Conservation (phyloP, 2,329 filamentous ascomycete species). For the Akanthomyces dipterigenus region DNA sequence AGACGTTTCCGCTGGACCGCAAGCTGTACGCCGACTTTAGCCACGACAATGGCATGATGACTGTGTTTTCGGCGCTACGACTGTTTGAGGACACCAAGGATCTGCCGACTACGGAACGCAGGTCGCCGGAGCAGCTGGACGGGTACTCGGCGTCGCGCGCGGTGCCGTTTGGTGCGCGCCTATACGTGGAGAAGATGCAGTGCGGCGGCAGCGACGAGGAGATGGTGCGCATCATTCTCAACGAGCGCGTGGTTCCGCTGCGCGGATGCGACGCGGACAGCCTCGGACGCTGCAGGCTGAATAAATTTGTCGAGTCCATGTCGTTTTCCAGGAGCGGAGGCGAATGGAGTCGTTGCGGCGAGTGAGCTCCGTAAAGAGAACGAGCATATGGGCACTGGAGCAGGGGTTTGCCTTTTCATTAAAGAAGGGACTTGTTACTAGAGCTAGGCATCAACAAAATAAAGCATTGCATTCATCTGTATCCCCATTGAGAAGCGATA, state of each 20-base stretch:
- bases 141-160: slow-evolving; percentile 73
- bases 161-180: slow-evolving; percentile 72
- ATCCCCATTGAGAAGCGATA: not conserved
- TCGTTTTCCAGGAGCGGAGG: slow-evolving; percentile 68
- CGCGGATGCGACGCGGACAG: slow-evolving; percentile 63
- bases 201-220: slow-evolving; percentile 57
- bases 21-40: slow-evolving; percentile 81
- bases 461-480: not conserved
- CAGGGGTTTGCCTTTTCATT: not conserved
- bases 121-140: slow-evolving; percentile 44
- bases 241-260: slow-evolving; percentile 73
- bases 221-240: slow-evolving; percentile 71
- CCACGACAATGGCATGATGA: slow-evolving; percentile 83
- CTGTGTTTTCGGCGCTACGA: slow-evolving; percentile 68
- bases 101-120: slow-evolving; percentile 44
- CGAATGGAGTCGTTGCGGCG: slow-evolving; percentile 55
- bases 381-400: not conserved
- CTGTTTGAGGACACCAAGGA: slow-evolving; percentile 62
- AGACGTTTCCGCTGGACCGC: slow-evolving; percentile 66
- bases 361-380: not conserved
- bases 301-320: slow-evolving; percentile 66
- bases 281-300: slow-evolving; percentile 63
- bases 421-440: not conserved
- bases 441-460: not conserved
- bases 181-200: slow-evolving; percentile 83